Conservation (phyloP, 2,329 filamentous ascomycete genomes). For the Corniculantispora saksenae region DNA sequence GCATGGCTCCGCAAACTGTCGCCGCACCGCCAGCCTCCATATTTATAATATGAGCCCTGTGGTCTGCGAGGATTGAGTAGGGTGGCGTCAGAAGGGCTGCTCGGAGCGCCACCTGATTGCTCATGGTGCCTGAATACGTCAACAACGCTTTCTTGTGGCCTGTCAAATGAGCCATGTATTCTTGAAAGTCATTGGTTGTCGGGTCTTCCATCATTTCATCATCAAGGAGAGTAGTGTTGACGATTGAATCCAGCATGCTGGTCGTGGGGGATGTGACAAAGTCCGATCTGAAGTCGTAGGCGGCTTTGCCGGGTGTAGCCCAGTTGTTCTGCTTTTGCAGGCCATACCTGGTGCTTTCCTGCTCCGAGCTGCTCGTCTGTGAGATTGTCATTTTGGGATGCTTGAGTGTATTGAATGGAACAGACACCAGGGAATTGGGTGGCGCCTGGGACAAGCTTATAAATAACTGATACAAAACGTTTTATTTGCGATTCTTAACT, state of each 20-base stretch:
- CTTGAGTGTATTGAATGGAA: too few species aligned
- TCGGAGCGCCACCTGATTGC: constrained; percentile 83
- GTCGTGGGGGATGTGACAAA: constrained; percentile 72
- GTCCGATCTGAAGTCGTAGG: too few species aligned
- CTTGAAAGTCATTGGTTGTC: constrained; percentile 75
- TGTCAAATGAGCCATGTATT: constrained; percentile 70
- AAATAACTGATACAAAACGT: too few species aligned
- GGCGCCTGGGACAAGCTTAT: too few species aligned
- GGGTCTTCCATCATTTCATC: constrained; percentile 82
- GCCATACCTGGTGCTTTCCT: too few species aligned
- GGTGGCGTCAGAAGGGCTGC: constrained; percentile 78
- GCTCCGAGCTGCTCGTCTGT: too few species aligned
- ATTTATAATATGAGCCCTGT: constrained; percentile 73
- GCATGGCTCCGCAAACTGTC: too few species aligned
- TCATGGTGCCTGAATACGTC: constrained; percentile 90
- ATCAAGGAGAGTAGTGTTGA: constrained; percentile 73
- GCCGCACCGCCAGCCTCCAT: constrained; percentile 67
- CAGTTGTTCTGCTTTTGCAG: too few species aligned
- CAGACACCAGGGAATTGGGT: too few species aligned
- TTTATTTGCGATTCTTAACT: too few species aligned
- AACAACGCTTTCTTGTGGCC: constrained; percentile 77
- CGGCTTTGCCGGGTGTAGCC: too few species aligned
- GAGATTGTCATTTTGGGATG: too few species aligned
- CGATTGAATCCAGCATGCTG: constrained; percentile 80
- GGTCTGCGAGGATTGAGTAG: constrained; percentile 76